These are phyloP conservation scores for Pyricularia pennisetigena DNA, from an alignment of 2,329 filamentous ascomycete genomes.

Conservation along the genomic window DNA sequence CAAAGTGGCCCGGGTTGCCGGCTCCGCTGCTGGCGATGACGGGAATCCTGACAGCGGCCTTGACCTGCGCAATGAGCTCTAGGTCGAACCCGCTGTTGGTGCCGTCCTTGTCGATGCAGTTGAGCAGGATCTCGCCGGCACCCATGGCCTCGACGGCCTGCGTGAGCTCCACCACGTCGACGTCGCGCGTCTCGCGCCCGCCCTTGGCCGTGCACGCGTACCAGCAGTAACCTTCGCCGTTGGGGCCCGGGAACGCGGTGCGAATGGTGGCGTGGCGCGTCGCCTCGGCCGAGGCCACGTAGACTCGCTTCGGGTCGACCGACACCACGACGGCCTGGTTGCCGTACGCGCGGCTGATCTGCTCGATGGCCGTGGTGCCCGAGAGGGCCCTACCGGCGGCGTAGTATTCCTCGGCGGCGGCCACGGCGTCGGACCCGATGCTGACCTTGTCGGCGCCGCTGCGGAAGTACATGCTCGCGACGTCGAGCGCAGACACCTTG, in stretches of 20 bases:
- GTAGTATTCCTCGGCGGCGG: constrained; percentile 87
- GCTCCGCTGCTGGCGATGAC: constrained; percentile 94
- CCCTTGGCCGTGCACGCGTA: constrained; percentile 97
- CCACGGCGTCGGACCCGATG: constrained; percentile 89
- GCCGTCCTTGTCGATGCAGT: constrained; percentile 96
- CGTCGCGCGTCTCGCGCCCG: constrained; percentile 83
- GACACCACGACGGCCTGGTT: constrained; percentile 95
- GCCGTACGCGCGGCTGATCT: constrained; percentile 87
- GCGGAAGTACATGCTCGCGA: constrained; percentile 96
- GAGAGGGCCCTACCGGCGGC: constrained; percentile 55
- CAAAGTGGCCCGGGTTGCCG: constrained; percentile 78
- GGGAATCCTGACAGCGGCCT: constrained; percentile 76
- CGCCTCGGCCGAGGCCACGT: constrained; percentile 64
- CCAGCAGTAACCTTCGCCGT: constrained; percentile 80
- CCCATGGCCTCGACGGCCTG: constrained; percentile 94
- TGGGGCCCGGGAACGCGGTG: constrained; percentile 60
- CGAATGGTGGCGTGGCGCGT: constrained; percentile 63
- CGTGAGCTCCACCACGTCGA: constrained; percentile 83
- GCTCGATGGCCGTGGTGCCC: constrained; percentile 87
- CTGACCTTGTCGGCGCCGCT: constrained; percentile 96
- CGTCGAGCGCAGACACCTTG: constrained; percentile 78
- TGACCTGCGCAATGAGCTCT: constrained; percentile 83
- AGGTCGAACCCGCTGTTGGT: constrained; percentile 92
- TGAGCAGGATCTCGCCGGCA: constrained; percentile 84
- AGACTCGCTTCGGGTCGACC: constrained; percentile 87